Percentiles rank a stretch among this genome's conserved stretches.
phyloP scores from a whole-genome alignment of 1,139 yeast species.

The Cylindricascospora bacillispora region DNA sequence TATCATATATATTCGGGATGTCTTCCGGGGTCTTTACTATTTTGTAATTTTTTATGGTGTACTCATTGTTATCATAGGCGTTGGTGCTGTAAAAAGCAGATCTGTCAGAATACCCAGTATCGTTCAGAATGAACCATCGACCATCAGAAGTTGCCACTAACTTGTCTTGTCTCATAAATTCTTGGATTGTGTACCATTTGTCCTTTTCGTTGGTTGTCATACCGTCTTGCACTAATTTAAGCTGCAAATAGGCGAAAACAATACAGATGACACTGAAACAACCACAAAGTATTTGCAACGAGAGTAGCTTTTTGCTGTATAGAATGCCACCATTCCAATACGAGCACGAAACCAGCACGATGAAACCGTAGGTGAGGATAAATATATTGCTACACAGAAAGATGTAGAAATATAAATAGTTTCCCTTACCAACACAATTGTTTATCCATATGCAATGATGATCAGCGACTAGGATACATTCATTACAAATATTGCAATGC shows the following conservation, averaged over 20 bases:
- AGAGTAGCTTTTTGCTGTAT: constrained; percentile 10
- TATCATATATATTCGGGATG: constrained; percentile 18
- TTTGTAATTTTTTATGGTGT: constrained; percentile 9
- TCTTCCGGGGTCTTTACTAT: constrained; percentile 9
- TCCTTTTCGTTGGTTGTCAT: constrained; percentile 82
- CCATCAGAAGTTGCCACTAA: constrained; percentile 20
- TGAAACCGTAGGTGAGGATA: constrained; percentile 50
- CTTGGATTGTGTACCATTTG: constrained; percentile 71
- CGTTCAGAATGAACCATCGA: constrained; percentile 10
- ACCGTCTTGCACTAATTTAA: constrained; percentile 57
- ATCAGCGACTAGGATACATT: constrained; percentile 60
- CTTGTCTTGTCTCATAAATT: constrained; percentile 38
- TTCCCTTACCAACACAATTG: constrained; percentile 73
- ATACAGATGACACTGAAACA: constrained; percentile 41
- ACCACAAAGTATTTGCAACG: constrained; percentile 32
- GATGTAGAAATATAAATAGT: constrained; percentile 56
- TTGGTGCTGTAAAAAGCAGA: constrained; percentile 20
- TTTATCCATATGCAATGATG: constrained; percentile 96
- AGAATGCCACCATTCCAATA: constrained; percentile 3
- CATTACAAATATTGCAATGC: constrained; percentile 67
- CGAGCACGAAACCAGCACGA: constrained; percentile 10
- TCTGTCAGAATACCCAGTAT: constrained; percentile 3
- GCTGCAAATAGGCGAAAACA: constrained; percentile 49
- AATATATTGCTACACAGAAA: constrained; percentile 47
- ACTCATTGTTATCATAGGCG: constrained; percentile 15